Evolutionary conservation across 306 rosid genomes (phyloP), one percentile per base, ranked within the genome.

Genomic region (Fragaria nilgerrensis): DNA sequence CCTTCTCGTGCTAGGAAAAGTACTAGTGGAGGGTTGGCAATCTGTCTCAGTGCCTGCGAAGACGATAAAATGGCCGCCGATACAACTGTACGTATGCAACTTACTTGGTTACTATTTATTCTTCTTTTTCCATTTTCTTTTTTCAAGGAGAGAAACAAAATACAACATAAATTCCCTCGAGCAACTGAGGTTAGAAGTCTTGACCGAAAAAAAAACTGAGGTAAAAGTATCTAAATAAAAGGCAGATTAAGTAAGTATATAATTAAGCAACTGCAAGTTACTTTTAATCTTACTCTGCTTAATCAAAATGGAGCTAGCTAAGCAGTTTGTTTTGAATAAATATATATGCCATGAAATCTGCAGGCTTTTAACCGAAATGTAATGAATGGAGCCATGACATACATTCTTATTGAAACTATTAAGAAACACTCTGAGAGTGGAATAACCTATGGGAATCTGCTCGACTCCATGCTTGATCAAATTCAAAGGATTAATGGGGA

Each of bases 361-460:
- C 81, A 94, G 97, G 88, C 83, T 75, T 82, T 89, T 72, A 56
- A 84, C 25, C 84, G 87, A 37, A 83, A 84, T 58, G 70, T 70
- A 49, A 89, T 88, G 95, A 84, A 89, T 61, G 98, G 97, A 63
- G 93, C 90, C 19, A 75, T 92, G 85, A 92, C 97, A 20, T 92
- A 67, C 82, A 72, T 88, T 50, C 64, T 92, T 9, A 80, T 88
- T 43, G 44, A 88, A 61, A 22, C 74, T 62, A 5, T 88, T 0
- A 80, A 25, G 76, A 76, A 49, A 10, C 19, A 32, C 19, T 79
- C 56, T 22, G 53, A 49, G 3, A 36, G 37, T 16, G 63, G 61
- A 3, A 48, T 87, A 55, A 90, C 93, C 23, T 92, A 94, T 34
- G 81, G 80, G 34, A 13, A 5, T 20, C 49, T 92, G n/a, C 73